Percentiles rank a stretch among this genome's conserved stretches.
Conservation (phyloP, 805 yeast genomes). For the Saccharomycopsis oosterbeekiorum region DNA sequence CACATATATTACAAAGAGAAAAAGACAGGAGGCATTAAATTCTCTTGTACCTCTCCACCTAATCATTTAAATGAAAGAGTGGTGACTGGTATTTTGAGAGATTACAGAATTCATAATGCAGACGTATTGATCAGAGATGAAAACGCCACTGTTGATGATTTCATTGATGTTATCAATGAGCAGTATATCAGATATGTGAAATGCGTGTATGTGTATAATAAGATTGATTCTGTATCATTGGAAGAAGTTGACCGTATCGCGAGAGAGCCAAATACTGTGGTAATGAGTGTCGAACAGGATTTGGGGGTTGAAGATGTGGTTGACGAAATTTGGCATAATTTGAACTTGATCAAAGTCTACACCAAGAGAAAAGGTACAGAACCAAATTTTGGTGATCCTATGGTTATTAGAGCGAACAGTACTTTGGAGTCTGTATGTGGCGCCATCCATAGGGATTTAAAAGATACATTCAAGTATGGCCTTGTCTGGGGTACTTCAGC, state of each 20-base stretch:
- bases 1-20: conserved; percentile 69
- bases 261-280: conserved; percentile 85
- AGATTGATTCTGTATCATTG: conserved; percentile 87
- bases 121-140: conserved; percentile 88
- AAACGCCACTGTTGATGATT: conserved; percentile 82
- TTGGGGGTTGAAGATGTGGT: conserved; percentile 80
- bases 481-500: conserved; percentile 95
- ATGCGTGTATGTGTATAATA: conserved; percentile 89
- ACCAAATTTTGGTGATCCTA: conserved; percentile 81
- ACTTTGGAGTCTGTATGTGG: conserved; percentile 84
- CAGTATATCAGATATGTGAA: conserved; percentile 80
- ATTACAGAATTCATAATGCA: conserved; percentile 85
- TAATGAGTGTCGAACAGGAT: conserved; percentile 84
- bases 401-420: conserved; percentile 76
- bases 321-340: conserved; percentile 78
- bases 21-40: conserved; percentile 85
- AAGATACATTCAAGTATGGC: conserved; percentile 86
- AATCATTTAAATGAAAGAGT: conserved; percentile 72
- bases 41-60: conserved; percentile 75
- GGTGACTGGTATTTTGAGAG: conserved; percentile 66
- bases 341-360: conserved; percentile 65
- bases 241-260: conserved; percentile 93
- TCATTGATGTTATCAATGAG: conserved; percentile 84
- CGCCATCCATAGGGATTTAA: conserved; percentile 85
- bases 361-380: conserved; percentile 78